These are phyloP conservation scores for Brassica hybrid DNA, from an alignment of 441 rosid species.

Conservation along the genomic window DNA sequence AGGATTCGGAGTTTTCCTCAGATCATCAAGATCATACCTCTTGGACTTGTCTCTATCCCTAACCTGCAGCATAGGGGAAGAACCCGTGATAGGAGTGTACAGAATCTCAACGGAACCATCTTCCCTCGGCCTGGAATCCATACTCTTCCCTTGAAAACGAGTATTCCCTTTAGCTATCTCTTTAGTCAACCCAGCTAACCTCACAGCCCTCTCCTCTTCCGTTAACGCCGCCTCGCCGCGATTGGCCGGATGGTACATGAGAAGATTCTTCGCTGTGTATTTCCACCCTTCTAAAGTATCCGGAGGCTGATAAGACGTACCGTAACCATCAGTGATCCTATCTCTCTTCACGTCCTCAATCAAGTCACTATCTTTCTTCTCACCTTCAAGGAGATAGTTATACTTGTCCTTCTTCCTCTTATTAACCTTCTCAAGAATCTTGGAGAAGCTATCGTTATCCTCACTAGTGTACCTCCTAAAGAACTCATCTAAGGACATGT, in stretches of 20 bases:
- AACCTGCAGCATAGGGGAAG: constrained; percentile 76
- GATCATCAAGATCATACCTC: constrained; percentile 89
- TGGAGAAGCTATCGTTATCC: constrained; percentile 89
- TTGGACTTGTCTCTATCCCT: constrained; percentile 78
- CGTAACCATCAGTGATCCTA: constrained; percentile 92
- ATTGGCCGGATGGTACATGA: constrained; percentile 95
- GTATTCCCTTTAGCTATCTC: constrained; percentile 73
- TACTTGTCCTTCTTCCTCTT: constrained; percentile 82
- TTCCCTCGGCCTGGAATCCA: constrained; percentile 84
- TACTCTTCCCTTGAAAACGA: constrained; percentile 82
- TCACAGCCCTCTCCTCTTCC: constrained; percentile 69
- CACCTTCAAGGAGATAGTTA: constrained; percentile 66
- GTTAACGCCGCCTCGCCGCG: constrained; percentile 87
- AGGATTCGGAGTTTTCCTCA: constrained; percentile 83
- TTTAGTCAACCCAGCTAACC: constrained; percentile 73
- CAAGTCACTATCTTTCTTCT: constrained; percentile 49
- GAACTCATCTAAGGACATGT: constrained; percentile 76
- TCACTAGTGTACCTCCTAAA: constrained; percentile 89
- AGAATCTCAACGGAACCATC: constrained; percentile 84
- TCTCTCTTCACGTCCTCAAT: constrained; percentile 73
- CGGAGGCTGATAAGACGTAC: constrained; percentile 92
- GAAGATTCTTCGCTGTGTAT: constrained; percentile 82
- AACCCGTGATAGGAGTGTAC: constrained; percentile 77
- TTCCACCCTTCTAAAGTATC: constrained; percentile 91
- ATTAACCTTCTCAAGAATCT: constrained; percentile 87